phyloP scores from a whole-genome alignment of 345 rosid genomes.

The Populus alba region DNA sequence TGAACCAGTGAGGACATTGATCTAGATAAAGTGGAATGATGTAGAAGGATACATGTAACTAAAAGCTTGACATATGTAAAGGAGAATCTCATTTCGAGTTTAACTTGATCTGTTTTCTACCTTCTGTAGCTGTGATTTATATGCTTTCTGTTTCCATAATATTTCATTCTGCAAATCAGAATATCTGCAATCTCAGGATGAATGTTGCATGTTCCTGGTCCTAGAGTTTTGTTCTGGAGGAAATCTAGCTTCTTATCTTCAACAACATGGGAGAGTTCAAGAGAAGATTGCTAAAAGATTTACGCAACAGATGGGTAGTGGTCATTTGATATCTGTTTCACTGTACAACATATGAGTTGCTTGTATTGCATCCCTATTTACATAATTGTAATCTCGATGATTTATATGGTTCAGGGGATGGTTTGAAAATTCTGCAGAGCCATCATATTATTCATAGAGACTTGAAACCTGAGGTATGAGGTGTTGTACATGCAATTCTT shows the following conservation, averaged over 20 bases:
- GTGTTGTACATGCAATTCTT: background rate
- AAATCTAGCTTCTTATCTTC: slow-evolving; percentile 49
- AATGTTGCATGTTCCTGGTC: slow-evolving; percentile 39
- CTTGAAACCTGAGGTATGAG: slow-evolving; percentile 61
- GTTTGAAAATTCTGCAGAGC: slow-evolving; percentile 54
- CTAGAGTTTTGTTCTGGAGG: slow-evolving; percentile 67
- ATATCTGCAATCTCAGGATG: slow-evolving; percentile 37
- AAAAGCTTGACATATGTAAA: too few species aligned
- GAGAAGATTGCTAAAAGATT: slow-evolving; percentile 51
- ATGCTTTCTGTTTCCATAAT: background rate
- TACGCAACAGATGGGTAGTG: slow-evolving; percentile 60
- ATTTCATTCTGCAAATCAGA: background rate
- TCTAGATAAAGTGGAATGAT: too few species aligned
- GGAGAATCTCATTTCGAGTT: background rate
- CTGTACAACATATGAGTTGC: background rate
- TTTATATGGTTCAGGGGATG: slow-evolving; percentile 46
- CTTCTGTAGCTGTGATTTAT: background rate
- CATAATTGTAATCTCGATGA: background rate
- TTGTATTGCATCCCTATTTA: background rate
- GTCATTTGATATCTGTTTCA: background rate
- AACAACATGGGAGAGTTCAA: slow-evolving; percentile 43
- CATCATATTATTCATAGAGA: slow-evolving; percentile 58
- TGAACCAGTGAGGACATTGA: too few species aligned
- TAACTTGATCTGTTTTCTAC: background rate
- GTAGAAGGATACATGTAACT: too few species aligned